A percentile compares a stretch with the other conserved stretches of the same genome.
These are phyloP conservation scores for Didymella segeticola DNA, from an alignment of 2,329 filamentous ascomycete genomes.

Conservation along the genomic window DNA sequence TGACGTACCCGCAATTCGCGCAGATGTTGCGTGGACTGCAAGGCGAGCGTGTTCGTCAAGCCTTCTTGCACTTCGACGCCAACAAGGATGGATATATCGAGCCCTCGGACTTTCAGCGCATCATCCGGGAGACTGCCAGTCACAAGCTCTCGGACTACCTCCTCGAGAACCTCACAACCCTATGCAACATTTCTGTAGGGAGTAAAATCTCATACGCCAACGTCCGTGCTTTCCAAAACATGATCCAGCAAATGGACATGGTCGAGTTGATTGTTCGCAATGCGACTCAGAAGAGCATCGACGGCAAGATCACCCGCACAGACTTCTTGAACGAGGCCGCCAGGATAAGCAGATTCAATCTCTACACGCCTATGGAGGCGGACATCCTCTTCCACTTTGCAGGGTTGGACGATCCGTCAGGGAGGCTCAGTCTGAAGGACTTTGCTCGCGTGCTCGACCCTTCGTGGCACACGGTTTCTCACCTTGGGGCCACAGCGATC, in stretches of 20 bases:
- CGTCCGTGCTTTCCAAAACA: constrained; percentile 96
- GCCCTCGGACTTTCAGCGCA: constrained; percentile 94
- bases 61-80: constrained; percentile 89
- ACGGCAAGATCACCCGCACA: constrained; percentile 91
- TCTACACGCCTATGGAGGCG: constrained; percentile 98
- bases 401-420: constrained; percentile 86
- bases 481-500: constrained; percentile 59
- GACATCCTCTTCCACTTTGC: constrained; percentile 99
- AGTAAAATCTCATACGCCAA: constrained; percentile 98
- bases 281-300: constrained; percentile 79
- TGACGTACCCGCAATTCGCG: constrained; percentile 96
- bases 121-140: constrained; percentile 88
- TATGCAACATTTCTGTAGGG: constrained; percentile 91
- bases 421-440: constrained; percentile 79
- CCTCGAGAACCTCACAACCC: constrained; percentile 84
- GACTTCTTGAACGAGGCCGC: constrained; percentile 96
- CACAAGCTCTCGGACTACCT: constrained; percentile 99
- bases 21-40: constrained; percentile 97
- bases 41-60: constrained; percentile 93
- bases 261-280: constrained; percentile 92
- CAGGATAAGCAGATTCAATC: constrained; percentile 87
- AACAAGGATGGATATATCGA: constrained; percentile 94
- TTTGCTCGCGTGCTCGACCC: constrained; percentile 96
- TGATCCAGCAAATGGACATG: constrained; percentile 97
- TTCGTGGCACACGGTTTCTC: constrained; percentile 77